phyloP scores from a whole-genome alignment of 768 basidiomycete species.

The Sistotremastrum suecicum region DNA sequence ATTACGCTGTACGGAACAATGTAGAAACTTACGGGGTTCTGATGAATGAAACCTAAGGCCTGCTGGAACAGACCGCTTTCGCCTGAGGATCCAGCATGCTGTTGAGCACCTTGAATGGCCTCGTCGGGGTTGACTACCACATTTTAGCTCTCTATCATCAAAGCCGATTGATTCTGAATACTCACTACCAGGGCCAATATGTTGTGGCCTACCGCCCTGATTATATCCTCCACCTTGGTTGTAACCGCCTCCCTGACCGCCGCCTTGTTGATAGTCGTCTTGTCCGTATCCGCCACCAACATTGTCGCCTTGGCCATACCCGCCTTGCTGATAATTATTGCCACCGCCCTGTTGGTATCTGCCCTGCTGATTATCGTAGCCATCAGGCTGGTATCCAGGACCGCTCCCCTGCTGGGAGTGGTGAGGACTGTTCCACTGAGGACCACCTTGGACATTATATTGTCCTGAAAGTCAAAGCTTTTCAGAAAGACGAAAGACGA shows the following conservation, averaged over 20 bases:
- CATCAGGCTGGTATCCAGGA: too few relatives aligned
- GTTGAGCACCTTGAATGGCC: conserved; percentile 39
- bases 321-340: too few relatives aligned
- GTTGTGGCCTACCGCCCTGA: background rate
- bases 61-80: conserved; percentile 40
- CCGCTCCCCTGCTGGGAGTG: too few relatives aligned
- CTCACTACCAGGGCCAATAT: conserved; percentile 2
- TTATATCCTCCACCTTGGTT: conserved; percentile 5
- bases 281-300: conserved; percentile 1
- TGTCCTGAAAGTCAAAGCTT: background rate
- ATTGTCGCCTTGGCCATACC: too few relatives aligned
- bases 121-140: conserved; percentile 48
- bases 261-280: conserved; percentile 10
- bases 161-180: background rate
- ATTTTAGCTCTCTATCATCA: conserved; percentile 4
- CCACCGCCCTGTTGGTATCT: too few relatives aligned
- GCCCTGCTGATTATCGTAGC: too few relatives aligned
- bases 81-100: conserved; percentile 34
- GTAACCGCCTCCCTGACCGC: conserved; percentile 15
- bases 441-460: too few relatives aligned
- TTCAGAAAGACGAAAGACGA: background rate
- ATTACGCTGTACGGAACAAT: background rate
- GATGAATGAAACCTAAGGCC: conserved; percentile 37
- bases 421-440: too few relatives aligned
- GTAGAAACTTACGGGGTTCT: conserved; percentile 31